Evolutionary conservation across 257 asterid genomes (phyloP).

Genomic region (Penstemon barbatus): DNA sequence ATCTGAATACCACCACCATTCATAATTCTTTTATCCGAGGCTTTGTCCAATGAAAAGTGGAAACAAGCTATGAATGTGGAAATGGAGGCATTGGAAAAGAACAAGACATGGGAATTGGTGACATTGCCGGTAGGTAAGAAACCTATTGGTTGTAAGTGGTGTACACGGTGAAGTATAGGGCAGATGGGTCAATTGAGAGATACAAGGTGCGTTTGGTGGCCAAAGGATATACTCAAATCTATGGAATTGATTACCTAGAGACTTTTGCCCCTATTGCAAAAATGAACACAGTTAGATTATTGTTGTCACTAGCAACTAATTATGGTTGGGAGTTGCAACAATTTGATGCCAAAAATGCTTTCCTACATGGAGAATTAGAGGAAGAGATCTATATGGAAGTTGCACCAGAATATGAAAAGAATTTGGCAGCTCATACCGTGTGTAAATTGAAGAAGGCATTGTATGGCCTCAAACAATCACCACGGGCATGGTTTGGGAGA

Average conservation of each 20-base stretch:
- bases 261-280: background rate
- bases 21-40: background rate
- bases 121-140: background rate
- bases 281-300: background rate
- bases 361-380: too few relatives aligned
- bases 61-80: background rate
- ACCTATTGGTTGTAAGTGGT: background rate
- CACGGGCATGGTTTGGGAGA: background rate
- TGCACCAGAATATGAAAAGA: background rate
- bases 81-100: background rate
- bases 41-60: background rate
- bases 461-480: background rate
- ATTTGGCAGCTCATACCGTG: background rate
- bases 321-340: background rate
- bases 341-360: too few relatives aligned
- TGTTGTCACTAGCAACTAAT: background rate
- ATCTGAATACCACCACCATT: background rate
- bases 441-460: background rate
- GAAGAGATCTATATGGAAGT: too few relatives aligned
- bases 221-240: too few relatives aligned
- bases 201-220: background rate
- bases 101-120: background rate
- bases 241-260: too few relatives aligned
- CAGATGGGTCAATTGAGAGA: background rate
- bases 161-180: background rate